Evolutionary conservation across 1,284 basidiomycete species (phyloP).

Genomic region (Porodaedalea pini): DNA sequence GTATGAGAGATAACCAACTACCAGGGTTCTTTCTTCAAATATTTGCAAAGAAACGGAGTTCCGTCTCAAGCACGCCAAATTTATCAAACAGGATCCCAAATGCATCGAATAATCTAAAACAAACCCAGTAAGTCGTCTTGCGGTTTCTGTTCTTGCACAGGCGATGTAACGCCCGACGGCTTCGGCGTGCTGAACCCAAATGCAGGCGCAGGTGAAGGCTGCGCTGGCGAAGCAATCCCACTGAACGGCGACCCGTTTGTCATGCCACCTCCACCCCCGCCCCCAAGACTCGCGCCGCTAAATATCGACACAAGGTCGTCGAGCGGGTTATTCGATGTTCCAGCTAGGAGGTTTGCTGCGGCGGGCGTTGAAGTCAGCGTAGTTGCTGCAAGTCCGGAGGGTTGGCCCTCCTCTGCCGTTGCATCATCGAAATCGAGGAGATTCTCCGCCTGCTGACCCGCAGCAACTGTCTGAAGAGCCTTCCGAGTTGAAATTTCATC

Average conservation of each 20-base stretch:
- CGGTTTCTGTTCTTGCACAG: slow-evolving; percentile 29
- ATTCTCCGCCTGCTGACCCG: slow-evolving; percentile 91
- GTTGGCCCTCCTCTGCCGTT: slow-evolving; percentile 54
- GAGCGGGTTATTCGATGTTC: slow-evolving; percentile 79
- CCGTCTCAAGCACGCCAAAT: not conserved
- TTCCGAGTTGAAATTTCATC: slow-evolving; percentile 75
- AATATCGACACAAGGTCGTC: slow-evolving; percentile 91
- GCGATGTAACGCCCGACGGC: slow-evolving; percentile 16
- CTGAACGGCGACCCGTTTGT: slow-evolving; percentile 29
- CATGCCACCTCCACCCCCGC: slow-evolving; percentile 24
- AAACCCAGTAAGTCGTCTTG: slow-evolving; percentile 50
- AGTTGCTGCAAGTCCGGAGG: slow-evolving; percentile 72
- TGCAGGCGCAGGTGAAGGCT: slow-evolving; percentile 26
- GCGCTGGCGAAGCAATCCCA: slow-evolving; percentile 22
- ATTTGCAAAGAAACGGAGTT: too few species aligned
- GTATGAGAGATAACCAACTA: too few species aligned
- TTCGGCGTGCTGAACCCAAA: slow-evolving; percentile 12
- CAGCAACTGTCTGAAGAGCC: slow-evolving; percentile 84
- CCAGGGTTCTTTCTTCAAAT: too few species aligned
- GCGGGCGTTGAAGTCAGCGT: slow-evolving; percentile 66
- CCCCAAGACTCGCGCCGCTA: slow-evolving; percentile 46
- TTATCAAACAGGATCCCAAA: not conserved
- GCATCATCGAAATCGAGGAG: slow-evolving; percentile 90
- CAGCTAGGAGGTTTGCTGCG: slow-evolving; percentile 64
- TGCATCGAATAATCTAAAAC: slow-evolving; percentile 32